Conservation (phyloP, 768 basidiomycete species). For the Gymnopilus junonius region DNA sequence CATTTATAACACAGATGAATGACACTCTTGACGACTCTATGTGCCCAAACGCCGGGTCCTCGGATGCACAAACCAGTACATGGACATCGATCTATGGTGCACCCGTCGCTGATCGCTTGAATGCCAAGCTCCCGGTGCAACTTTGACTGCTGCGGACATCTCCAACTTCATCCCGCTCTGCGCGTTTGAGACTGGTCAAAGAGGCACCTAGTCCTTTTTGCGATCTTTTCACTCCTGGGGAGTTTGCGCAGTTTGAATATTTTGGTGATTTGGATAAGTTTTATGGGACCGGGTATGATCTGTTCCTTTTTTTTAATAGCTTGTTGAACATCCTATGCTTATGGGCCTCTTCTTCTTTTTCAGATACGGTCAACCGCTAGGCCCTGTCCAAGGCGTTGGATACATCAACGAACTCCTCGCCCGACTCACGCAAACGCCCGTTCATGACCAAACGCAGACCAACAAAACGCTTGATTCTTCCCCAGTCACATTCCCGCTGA, state of each 20-base stretch:
- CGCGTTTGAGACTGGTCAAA: constrained; percentile 73
- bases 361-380: constrained; percentile 71
- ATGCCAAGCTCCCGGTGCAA: constrained; percentile 65
- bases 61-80: constrained; percentile 44
- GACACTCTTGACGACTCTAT: constrained; percentile 49
- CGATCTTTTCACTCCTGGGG: constrained; percentile 62
- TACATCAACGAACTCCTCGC: constrained; percentile 91
- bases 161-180: constrained; percentile 73
- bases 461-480: constrained; percentile 72
- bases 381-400: constrained; percentile 82
- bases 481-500: constrained; percentile 71
- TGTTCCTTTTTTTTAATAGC: not conserved
- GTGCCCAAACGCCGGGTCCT: constrained; percentile 60
- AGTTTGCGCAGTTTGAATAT: constrained; percentile 74
- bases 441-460: constrained; percentile 73
- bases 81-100: constrained; percentile 65
- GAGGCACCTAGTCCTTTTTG: constrained; percentile 69
- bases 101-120: constrained; percentile 61
- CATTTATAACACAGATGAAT: not conserved
- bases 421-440: constrained; percentile 66
- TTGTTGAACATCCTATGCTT: too few relatives aligned
- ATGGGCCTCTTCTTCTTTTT: not conserved
- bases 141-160: constrained; percentile 58
- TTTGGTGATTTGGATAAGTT: constrained; percentile 76
- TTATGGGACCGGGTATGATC: constrained; percentile 70